Percentiles rank a stretch among this genome's conserved stretches.
Evolutionary conservation across 2,329 filamentous ascomycete species (phyloP).

Genomic region (Huntiella decipiens): DNA sequence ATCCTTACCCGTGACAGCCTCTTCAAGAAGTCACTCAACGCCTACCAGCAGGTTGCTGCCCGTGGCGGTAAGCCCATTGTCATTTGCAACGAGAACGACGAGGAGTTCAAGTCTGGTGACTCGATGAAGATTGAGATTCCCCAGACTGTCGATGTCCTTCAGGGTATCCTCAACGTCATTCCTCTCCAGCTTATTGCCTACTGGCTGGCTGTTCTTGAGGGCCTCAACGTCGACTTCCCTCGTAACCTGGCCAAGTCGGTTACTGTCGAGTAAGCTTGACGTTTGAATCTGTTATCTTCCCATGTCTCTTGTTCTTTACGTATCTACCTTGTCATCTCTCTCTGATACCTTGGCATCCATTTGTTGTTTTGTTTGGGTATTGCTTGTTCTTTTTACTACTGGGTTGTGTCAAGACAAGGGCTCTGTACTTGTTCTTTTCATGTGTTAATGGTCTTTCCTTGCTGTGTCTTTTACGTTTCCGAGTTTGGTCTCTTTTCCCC

Average conservation of each 20-base stretch:
- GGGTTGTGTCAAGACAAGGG: constrained; percentile 5
- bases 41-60: constrained; percentile 97
- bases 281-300: neutral
- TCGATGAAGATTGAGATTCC: constrained; percentile 97
- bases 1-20: constrained; percentile 90
- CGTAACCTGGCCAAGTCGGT: constrained; percentile 98
- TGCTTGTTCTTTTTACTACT: constrained; percentile 2
- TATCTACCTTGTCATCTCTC: constrained; percentile 9
- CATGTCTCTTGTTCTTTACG: constrained; percentile 10
- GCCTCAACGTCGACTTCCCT: constrained; percentile 94
- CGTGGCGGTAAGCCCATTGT: constrained; percentile 92
- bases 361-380: constrained; percentile 8
- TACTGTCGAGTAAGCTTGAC: constrained; percentile 65
- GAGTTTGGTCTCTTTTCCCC: too few relatives aligned
- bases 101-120: constrained; percentile 72
- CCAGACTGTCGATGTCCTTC: constrained; percentile 82
- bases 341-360: constrained; percentile 9
- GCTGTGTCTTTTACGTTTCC: too few relatives aligned
- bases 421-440: constrained; percentile 3
- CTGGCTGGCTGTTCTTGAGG: constrained; percentile 93
- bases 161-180: constrained; percentile 94
- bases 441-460: neutral
- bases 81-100: constrained; percentile 82
- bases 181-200: constrained; percentile 96
- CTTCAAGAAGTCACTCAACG: constrained; percentile 98